These are phyloP conservation scores for Penicillium pancosmium DNA, from an alignment of 495 filamentous ascomycete species.

Conservation along the genomic window DNA sequence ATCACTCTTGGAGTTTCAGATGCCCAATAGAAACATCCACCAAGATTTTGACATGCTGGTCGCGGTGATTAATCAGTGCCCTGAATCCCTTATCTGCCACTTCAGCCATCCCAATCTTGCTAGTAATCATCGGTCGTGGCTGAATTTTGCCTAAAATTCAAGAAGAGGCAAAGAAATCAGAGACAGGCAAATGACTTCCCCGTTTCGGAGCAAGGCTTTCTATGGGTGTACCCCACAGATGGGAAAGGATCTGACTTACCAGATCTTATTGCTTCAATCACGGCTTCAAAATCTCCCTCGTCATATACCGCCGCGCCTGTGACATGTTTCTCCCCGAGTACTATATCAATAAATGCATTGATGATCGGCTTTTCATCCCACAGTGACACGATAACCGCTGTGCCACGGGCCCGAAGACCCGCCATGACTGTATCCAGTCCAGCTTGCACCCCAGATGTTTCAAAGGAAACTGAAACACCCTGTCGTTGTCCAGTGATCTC, in stretches of 20 bases:
- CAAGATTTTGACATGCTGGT: slow-evolving; percentile 60
- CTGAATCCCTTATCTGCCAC: slow-evolving; percentile 58
- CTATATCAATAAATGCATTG: slow-evolving; percentile 24
- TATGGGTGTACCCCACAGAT: neutral
- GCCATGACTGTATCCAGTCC: slow-evolving; percentile 31
- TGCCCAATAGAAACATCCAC: slow-evolving; percentile 25
- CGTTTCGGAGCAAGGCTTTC: neutral
- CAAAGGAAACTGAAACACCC: slow-evolving; percentile 30
- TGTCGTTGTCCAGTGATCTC: slow-evolving; percentile 15
- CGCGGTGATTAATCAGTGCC: slow-evolving; percentile 54
- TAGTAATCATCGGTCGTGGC: slow-evolving; percentile 57
- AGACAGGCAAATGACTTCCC: neutral
- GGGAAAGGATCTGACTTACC: slow-evolving; percentile 31
- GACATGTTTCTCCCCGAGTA: slow-evolving; percentile 31
- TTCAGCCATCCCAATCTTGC: slow-evolving; percentile 51
- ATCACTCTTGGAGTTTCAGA: neutral
- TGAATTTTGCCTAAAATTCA: slow-evolving; percentile 25
- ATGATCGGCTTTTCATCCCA: slow-evolving; percentile 31
- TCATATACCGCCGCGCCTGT: slow-evolving; percentile 40
- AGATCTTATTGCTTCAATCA: slow-evolving; percentile 55
- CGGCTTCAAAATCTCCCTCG: slow-evolving; percentile 55
- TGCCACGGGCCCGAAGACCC: slow-evolving; percentile 25
- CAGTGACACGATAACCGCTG: slow-evolving; percentile 29
- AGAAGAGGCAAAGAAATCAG: slow-evolving; percentile 5
- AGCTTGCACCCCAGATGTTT: slow-evolving; percentile 34